Evolutionary conservation across 805 yeast genomes (phyloP).

Genomic region (Barnettozyma pratensis): DNA sequence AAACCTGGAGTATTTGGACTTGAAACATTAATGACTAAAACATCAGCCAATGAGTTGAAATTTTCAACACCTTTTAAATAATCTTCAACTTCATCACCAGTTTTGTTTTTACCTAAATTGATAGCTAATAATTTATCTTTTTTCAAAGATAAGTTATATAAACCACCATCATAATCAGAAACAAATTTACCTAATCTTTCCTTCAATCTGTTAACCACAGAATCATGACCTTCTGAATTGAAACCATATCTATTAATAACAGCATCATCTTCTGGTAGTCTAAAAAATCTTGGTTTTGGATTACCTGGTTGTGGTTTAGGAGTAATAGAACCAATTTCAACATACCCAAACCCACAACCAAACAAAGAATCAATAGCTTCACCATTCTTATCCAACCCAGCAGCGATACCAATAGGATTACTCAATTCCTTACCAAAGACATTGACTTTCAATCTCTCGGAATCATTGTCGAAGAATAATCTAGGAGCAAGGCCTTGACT

Average conservation of each 20-base stretch:
- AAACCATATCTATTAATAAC: slow-evolving; percentile 94
- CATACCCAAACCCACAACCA: slow-evolving; percentile 78
- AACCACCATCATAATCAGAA: slow-evolving; percentile 21
- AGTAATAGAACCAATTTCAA: slow-evolving; percentile 90
- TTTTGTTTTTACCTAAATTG: slow-evolving; percentile 89
- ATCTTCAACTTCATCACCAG: slow-evolving; percentile 85
- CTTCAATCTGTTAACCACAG: slow-evolving; percentile 63
- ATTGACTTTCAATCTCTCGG: slow-evolving; percentile 47
- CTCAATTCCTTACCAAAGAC: slow-evolving; percentile 61
- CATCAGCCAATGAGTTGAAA: slow-evolving; percentile 83
- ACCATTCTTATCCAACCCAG: slow-evolving; percentile 92
- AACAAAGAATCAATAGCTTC: slow-evolving; percentile 83
- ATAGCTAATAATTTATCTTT: slow-evolving; percentile 67
- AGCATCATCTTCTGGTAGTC: slow-evolving; percentile 80
- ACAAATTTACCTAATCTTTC: slow-evolving; percentile 48
- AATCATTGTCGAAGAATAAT: slow-evolving; percentile 48
- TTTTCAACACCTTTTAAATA: slow-evolving; percentile 79
- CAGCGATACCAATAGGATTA: slow-evolving; percentile 89
- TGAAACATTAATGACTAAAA: slow-evolving; percentile 84
- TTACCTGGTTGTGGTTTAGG: slow-evolving; percentile 94
- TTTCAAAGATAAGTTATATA: slow-evolving; percentile 44
- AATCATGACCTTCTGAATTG: slow-evolving; percentile 84
- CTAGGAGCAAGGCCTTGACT: slow-evolving; percentile 66
- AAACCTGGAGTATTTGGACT: slow-evolving; percentile 96
- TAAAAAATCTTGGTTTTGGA: slow-evolving; percentile 87